These are phyloP conservation scores for Lasiosphaeriaceae sp. DNA, from an alignment of 495 filamentous ascomycete species.

Conservation along the genomic window DNA sequence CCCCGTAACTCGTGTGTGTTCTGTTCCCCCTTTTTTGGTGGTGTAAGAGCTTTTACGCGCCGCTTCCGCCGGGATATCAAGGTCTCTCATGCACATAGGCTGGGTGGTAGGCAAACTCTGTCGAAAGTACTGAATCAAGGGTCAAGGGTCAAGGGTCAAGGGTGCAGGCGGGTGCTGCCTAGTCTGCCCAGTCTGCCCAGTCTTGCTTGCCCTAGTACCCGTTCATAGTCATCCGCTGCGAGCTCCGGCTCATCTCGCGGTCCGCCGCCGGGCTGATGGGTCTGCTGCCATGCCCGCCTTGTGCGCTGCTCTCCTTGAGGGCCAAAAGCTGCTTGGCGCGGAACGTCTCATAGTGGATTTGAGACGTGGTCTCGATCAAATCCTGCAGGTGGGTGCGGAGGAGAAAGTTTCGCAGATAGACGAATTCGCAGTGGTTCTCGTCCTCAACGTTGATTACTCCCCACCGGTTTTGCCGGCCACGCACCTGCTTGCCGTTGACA, in stretches of 20 bases:
- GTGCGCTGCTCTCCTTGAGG: slow-evolving; percentile 94
- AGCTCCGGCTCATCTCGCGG: slow-evolving; percentile 91
- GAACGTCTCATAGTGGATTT: slow-evolving; percentile 99
- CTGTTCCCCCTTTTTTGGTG: not conserved
- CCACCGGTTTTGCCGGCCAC: slow-evolving; percentile 97
- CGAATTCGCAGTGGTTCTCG: slow-evolving; percentile 99
- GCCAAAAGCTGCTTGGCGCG: slow-evolving; percentile 97
- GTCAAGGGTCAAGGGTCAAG: too few species aligned
- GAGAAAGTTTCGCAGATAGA: slow-evolving; percentile 96
- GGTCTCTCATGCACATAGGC: slow-evolving; percentile 12
- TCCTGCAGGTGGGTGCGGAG: slow-evolving; percentile 95
- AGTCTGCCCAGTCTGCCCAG: too few species aligned
- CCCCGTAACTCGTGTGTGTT: slow-evolving; percentile 10
- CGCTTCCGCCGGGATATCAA: slow-evolving; percentile 20
- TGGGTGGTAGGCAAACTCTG: slow-evolving; percentile 6
- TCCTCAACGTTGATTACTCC: slow-evolving; percentile 99
- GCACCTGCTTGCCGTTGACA: slow-evolving; percentile 95
- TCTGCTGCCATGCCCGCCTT: slow-evolving; percentile 71
- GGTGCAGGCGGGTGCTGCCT: too few species aligned
- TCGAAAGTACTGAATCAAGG: not conserved
- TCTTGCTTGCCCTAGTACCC: slow-evolving; percentile 75
- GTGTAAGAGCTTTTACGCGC: slow-evolving; percentile 10
- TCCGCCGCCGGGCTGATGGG: slow-evolving; percentile 94
- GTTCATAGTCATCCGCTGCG: slow-evolving; percentile 96
- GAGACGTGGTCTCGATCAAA: slow-evolving; percentile 98